Conservation (phyloP, 768 basidiomycete species). For the Leucogyrophana mollusca region DNA sequence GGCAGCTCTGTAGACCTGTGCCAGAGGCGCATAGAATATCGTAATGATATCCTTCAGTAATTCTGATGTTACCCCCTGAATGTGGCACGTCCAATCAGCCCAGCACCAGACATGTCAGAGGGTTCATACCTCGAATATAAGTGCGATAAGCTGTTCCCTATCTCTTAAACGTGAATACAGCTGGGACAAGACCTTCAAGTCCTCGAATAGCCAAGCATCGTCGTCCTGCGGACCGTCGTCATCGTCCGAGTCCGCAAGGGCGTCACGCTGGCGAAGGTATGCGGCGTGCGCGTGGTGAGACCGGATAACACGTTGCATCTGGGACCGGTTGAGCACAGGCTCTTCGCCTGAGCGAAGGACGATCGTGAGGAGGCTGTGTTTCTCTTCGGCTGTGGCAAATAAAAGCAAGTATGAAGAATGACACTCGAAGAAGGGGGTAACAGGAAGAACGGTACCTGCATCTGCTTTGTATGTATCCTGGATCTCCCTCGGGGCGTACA, state of each 20-base stretch:
- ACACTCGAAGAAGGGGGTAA: background rate
- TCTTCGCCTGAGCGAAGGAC: slow-evolving; percentile 78
- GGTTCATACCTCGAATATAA: slow-evolving; percentile 85
- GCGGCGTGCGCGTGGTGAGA: slow-evolving; percentile 75
- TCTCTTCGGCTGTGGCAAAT: slow-evolving; percentile 50
- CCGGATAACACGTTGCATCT: slow-evolving; percentile 77
- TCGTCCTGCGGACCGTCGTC: slow-evolving; percentile 93
- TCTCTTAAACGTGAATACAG: slow-evolving; percentile 81
- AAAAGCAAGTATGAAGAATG: slow-evolving; percentile 6
- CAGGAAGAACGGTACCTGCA: slow-evolving; percentile 56
- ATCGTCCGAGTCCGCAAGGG: slow-evolving; percentile 80
- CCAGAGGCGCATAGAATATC: slow-evolving; percentile 95
- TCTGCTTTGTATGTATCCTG: slow-evolving; percentile 80
- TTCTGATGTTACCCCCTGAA: slow-evolving; percentile 89
- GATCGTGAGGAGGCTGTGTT: slow-evolving; percentile 72
- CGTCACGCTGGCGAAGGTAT: slow-evolving; percentile 64
- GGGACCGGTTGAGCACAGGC: slow-evolving; percentile 71
- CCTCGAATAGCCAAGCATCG: slow-evolving; percentile 96
- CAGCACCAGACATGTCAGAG: background rate
- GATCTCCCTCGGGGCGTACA: slow-evolving; percentile 84
- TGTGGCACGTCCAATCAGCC: slow-evolving; percentile 3
- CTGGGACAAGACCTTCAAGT: slow-evolving; percentile 76
- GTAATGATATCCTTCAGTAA: slow-evolving; percentile 97
- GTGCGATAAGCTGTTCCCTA: slow-evolving; percentile 85
- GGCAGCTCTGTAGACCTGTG: slow-evolving; percentile 96